Evolutionary conservation across 129 eudicot species (phyloP).

Genomic region (Flaveria trinervia): DNA sequence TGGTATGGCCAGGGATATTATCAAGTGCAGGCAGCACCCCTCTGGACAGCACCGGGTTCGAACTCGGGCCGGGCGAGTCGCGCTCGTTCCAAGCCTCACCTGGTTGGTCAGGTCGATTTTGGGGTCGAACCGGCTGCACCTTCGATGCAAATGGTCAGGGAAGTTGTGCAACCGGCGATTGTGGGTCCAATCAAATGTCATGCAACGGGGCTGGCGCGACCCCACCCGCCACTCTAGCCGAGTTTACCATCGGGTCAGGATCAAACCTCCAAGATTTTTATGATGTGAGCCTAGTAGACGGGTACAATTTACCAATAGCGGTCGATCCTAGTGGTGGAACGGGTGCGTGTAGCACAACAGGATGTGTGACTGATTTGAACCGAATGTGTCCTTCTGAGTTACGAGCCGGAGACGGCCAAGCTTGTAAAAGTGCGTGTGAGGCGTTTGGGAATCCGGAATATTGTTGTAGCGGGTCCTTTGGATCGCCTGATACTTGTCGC

Average conservation of each 20-base stretch:
- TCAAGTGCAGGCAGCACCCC: constrained; percentile 59
- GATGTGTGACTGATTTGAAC: constrained; percentile 60
- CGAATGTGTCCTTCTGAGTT: constrained; percentile 62
- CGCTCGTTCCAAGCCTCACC: constrained; percentile 58
- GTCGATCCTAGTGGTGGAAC: constrained; percentile 54
- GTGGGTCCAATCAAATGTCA: constrained; percentile 60
- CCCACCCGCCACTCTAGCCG: constrained; percentile 72
- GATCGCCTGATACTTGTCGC: constrained; percentile 46
- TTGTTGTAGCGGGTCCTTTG: constrained; percentile 65
- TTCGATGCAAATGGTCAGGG: constrained; percentile 60
- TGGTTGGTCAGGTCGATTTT: constrained; percentile 77
- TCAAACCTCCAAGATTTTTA: constrained; percentile 54
- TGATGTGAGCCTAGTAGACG: constrained; percentile 77
- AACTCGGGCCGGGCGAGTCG: constrained; percentile 50
- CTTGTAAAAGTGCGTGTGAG: constrained; percentile 73
- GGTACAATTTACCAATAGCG: constrained; percentile 59
- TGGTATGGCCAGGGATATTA: constrained; percentile 74
- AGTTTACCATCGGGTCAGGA: constrained; percentile 54
- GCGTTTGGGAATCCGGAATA: constrained; percentile 65
- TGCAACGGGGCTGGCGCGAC: constrained; percentile 71
- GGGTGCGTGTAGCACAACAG: constrained; percentile 58
- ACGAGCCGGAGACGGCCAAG: constrained; percentile 51
- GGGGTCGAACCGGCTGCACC: constrained; percentile 73
- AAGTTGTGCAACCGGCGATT: constrained; percentile 63
- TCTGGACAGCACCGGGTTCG: constrained; percentile 62